Conservation (phyloP, 1,284 basidiomycete genomes). For the Singerocomus inundabilis region DNA sequence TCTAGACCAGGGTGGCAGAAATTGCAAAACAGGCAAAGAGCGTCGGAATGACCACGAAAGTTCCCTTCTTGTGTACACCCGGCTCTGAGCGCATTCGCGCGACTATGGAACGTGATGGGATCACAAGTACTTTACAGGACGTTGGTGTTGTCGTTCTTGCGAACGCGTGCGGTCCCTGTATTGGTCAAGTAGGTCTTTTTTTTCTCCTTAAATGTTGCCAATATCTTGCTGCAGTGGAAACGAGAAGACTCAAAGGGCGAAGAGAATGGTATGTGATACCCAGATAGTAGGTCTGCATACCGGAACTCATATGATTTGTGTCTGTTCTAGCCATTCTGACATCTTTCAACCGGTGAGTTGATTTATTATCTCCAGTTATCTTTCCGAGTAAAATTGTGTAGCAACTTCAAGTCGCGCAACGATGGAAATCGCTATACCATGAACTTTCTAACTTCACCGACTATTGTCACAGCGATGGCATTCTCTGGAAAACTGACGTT, state of each 20-base stretch:
- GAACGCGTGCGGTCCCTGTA: slow-evolving; percentile 98
- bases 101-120: slow-evolving; percentile 93
- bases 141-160: slow-evolving; percentile 93
- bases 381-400: slow-evolving; percentile 21
- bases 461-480: slow-evolving; percentile 95
- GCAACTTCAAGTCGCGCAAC: slow-evolving; percentile 96
- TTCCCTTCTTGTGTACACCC: slow-evolving; percentile 96
- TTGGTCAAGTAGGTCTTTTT: slow-evolving; percentile 72
- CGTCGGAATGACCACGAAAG: slow-evolving; percentile 80
- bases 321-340: slow-evolving; percentile 82
- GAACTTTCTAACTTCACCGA: slow-evolving; percentile 98
- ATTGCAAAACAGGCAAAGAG: slow-evolving; percentile 88
- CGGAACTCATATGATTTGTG: slow-evolving; percentile 4
- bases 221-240: slow-evolving; percentile 70
- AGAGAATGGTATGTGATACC: slow-evolving; percentile 75
- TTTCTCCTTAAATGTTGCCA: slow-evolving; percentile 1
- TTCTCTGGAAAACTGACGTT: slow-evolving; percentile 95
- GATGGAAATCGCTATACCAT: slow-evolving; percentile 95
- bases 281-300: slow-evolving; percentile 1
- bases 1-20: slow-evolving; percentile 71
- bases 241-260: slow-evolving; percentile 86
- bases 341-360: slow-evolving; percentile 83
- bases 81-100: slow-evolving; percentile 98
- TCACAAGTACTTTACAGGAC: slow-evolving; percentile 78
- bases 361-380: neutral